Evolutionary conservation across 805 yeast species (phyloP).

Genomic region (Clavispora asparagi): DNA sequence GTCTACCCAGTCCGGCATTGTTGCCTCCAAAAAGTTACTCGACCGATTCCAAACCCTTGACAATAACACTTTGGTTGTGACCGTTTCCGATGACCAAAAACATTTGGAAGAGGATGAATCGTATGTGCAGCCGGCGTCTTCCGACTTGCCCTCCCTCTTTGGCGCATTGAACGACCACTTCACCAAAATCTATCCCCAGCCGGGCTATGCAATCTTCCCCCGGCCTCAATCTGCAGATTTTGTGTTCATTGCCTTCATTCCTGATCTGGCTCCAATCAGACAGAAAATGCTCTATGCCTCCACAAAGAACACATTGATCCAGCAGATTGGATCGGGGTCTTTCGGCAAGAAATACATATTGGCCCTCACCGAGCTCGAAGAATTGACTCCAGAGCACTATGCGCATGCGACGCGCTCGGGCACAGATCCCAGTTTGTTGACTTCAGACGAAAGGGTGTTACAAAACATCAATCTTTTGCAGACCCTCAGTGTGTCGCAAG

Average conservation of each 20-base stretch:
- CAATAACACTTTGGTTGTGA: slow-evolving; percentile 24
- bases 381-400: slow-evolving; percentile 48
- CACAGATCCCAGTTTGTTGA: slow-evolving; percentile 41
- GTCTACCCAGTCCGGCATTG: slow-evolving; percentile 43
- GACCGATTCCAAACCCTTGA: slow-evolving; percentile 38
- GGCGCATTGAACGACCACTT: slow-evolving; percentile 18
- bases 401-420: slow-evolving; percentile 7
- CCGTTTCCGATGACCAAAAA: slow-evolving; percentile 29
- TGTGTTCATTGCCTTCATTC: slow-evolving; percentile 76
- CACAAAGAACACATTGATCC: slow-evolving; percentile 69
- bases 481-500: slow-evolving; percentile 22
- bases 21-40: slow-evolving; percentile 38
- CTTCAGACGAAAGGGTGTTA: slow-evolving; percentile 53
- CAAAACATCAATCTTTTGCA: slow-evolving; percentile 37
- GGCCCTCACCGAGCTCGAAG: slow-evolving; percentile 54
- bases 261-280: slow-evolving; percentile 77
- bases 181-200: slow-evolving; percentile 25
- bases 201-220: slow-evolving; percentile 29
- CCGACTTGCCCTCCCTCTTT: slow-evolving; percentile 16
- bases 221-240: slow-evolving; percentile 7
- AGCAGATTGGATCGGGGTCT: slow-evolving; percentile 63
- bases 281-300: slow-evolving; percentile 93
- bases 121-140: slow-evolving; percentile 11
- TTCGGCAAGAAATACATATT: slow-evolving; percentile 38
- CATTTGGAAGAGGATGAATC: slow-evolving; percentile 25